Base-by-base conservation (phyloP, 306 rosid species). In the Castanea mollissima region DNA sequence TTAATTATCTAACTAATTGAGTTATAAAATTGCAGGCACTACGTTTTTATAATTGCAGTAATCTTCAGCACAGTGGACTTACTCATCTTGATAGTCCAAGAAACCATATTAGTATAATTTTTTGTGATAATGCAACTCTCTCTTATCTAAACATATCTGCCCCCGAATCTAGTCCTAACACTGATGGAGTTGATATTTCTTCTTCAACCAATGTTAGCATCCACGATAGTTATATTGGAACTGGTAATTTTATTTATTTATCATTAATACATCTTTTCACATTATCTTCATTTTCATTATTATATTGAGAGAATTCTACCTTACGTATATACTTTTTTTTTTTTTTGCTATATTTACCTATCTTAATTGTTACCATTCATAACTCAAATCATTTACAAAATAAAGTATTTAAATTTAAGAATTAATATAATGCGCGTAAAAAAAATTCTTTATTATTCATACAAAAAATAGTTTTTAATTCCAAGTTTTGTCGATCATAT, bases 111-210 rank as follows among this genome's bases (percentile, higher is more conserved):
- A n/a, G 3, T 19, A 34, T 76, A 59, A 7, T 27, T 12, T 19
- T 4, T 2, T 62, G 78, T 15, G 20, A 25, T n/a, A 49, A 8
- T n/a, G 78, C 46, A 12, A 10, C 4, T 11, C 46, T 82, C 4
- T 71, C 78, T 49, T 1, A 76, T 3, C 2, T 62, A 38, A 74
- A 54, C 41, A 10, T 82, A 74, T 8, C 1, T 5, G 85, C 79
- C 27, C 85, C 75, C 4, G 1, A 14, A 27, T 3, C 20, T 4
- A 77, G 78, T 34, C 85, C 75, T 0, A 77, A 82, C 60, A 77
- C 78, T 4, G 78, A 82, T 63, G 78, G 78, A 4, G 73, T 82
- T 6, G 54, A 19, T 46, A 55, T 76, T 56, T 52, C 75, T 19
- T 3, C 5, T 31, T 44, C 78, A 13, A 59, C 56, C 12, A 55